Evolutionary conservation across 371 early-diverging fungal genomes (phyloP).

Genomic region (Rhizopus sp.): DNA sequence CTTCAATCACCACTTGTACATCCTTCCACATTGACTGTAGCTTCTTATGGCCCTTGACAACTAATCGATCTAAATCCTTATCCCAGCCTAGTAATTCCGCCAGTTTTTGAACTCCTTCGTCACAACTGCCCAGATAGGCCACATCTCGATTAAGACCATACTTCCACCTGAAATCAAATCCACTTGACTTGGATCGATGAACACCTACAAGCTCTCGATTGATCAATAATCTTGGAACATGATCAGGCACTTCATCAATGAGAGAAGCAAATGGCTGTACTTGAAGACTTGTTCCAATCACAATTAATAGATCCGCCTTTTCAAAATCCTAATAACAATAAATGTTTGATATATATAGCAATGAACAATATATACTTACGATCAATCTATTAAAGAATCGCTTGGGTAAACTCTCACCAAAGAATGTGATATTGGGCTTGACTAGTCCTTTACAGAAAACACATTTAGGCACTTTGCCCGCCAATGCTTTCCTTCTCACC

Average conservation of each 20-base stretch:
- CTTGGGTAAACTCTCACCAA: constrained; percentile 87
- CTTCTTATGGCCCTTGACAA: constrained; percentile 39
- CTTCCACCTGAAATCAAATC: constrained; percentile 86
- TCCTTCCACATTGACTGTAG: constrained; percentile 51
- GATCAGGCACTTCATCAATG: constrained; percentile 60
- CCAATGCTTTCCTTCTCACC: constrained; percentile 48
- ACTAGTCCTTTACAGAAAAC: constrained; percentile 68
- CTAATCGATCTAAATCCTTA: constrained; percentile 41
- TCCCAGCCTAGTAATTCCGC: constrained; percentile 51
- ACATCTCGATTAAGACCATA: constrained; percentile 73
- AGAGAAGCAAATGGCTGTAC: constrained; percentile 90
- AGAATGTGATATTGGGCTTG: constrained; percentile 95
- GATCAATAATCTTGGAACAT: constrained; percentile 84
- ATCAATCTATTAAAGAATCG: constrained; percentile 65
- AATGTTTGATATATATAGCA: background rate
- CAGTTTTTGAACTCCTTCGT: constrained; percentile 70
- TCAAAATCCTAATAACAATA: constrained; percentile 58
- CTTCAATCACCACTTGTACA: constrained; percentile 34
- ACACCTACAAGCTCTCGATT: constrained; percentile 84
- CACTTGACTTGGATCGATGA: constrained; percentile 37
- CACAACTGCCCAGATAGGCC: constrained; percentile 74
- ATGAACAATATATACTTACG: constrained; percentile 30
- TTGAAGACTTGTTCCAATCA: constrained; percentile 88
- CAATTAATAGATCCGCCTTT: constrained; percentile 82
- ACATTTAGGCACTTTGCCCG: constrained; percentile 72